Percentiles rank a stretch among this genome's conserved stretches.
Evolutionary conservation across 495 filamentous ascomycete genomes (phyloP).

Genomic region (Aspergillus steynii): DNA sequence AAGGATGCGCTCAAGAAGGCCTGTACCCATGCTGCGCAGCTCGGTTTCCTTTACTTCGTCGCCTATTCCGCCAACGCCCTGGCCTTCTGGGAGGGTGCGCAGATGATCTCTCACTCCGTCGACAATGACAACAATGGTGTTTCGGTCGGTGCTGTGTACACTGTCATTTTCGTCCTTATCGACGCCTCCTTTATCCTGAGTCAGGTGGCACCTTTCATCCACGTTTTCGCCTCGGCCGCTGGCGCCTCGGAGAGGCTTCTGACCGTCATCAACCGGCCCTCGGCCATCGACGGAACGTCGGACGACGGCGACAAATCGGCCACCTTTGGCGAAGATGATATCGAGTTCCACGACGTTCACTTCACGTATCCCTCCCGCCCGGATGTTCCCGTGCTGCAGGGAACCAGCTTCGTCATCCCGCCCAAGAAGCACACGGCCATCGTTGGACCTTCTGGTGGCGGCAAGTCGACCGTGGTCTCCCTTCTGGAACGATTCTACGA

Average conservation of each 20-base stretch:
- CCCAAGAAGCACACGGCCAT: constrained; percentile 62
- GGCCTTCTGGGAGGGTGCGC: constrained; percentile 65
- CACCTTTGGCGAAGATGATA: constrained; percentile 29
- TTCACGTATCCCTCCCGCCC: constrained; percentile 65
- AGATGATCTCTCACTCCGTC: constrained; percentile 52
- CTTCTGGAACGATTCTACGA: constrained; percentile 56
- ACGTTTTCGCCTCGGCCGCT: constrained; percentile 58
- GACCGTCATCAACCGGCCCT: constrained; percentile 51
- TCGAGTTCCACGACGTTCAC: constrained; percentile 53
- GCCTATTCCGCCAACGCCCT: constrained; percentile 63
- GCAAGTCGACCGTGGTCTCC: constrained; percentile 65
- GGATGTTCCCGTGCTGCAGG: constrained; percentile 50
- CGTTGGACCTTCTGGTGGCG: constrained; percentile 68
- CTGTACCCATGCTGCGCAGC: constrained; percentile 52
- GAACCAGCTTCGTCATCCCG: constrained; percentile 53
- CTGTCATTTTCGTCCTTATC: constrained; percentile 63
- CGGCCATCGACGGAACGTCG: constrained; percentile 50
- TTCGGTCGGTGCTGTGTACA: constrained; percentile 60
- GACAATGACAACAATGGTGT: constrained; percentile 32
- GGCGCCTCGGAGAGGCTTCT: constrained; percentile 52
- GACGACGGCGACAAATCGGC: constrained; percentile 33
- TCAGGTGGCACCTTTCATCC: constrained; percentile 62
- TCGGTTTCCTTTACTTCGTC: constrained; percentile 64
- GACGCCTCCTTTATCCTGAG: constrained; percentile 64
- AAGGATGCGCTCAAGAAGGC: constrained; percentile 60